Percentiles rank a stretch among this genome's conserved stretches.
Evolutionary conservation across 768 basidiomycete species (phyloP).

Genomic region (Trametopsis cervina): DNA sequence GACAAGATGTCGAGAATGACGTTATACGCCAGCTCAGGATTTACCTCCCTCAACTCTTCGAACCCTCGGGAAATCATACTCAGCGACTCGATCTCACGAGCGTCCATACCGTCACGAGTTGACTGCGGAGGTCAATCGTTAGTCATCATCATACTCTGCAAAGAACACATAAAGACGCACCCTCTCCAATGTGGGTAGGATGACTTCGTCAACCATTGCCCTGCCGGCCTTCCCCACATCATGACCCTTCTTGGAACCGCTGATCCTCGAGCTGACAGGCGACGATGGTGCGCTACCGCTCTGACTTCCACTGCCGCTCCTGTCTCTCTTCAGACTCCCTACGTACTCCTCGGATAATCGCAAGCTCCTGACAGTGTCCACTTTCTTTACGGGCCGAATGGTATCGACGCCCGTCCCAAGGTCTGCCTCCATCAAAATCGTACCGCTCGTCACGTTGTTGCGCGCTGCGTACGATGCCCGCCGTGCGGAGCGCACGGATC

Average conservation of each 20-base stretch:
- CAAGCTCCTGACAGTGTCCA: constrained; percentile 73
- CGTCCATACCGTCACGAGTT: constrained; percentile 80
- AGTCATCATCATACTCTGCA: not conserved
- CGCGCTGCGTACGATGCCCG: constrained; percentile 79
- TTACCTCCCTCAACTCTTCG: constrained; percentile 72
- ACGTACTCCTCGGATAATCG: constrained; percentile 76
- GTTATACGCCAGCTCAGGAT: constrained; percentile 81
- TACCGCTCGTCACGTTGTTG: constrained; percentile 58
- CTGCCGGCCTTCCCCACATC: constrained; percentile 60
- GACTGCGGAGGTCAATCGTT: constrained; percentile 36
- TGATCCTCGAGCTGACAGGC: constrained; percentile 32
- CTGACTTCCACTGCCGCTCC: constrained; percentile 7
- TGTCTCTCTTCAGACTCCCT: constrained; percentile 46
- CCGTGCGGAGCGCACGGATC: constrained; percentile 22
- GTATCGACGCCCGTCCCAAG: constrained; percentile 86
- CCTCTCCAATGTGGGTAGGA: constrained; percentile 71
- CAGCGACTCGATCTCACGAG: constrained; percentile 80
- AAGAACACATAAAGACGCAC: constrained; percentile 38
- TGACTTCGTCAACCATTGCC: constrained; percentile 73
- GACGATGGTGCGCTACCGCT: constrained; percentile 35
- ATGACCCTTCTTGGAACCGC: constrained; percentile 39
- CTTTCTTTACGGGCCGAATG: constrained; percentile 88
- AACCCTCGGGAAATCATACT: constrained; percentile 90
- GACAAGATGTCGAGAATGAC: constrained; percentile 84
- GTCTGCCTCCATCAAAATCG: constrained; percentile 73